These are phyloP conservation scores for Annulohypoxylon stygium DNA, from an alignment of 495 filamentous ascomycete genomes.

Conservation along the genomic window DNA sequence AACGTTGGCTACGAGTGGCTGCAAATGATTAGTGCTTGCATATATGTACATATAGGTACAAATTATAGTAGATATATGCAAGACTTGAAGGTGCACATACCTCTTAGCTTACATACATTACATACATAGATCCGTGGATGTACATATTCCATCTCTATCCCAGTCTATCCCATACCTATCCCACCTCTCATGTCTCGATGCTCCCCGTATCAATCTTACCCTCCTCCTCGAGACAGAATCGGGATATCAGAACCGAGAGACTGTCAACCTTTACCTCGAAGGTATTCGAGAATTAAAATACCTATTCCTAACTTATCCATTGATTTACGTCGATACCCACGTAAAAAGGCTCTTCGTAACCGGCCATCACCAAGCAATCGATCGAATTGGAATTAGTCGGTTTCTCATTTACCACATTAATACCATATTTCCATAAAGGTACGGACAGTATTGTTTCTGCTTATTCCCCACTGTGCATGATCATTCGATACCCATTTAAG, in stretches of 20 bases:
- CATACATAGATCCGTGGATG: background rate
- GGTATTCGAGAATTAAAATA: slow-evolving; percentile 6
- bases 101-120: slow-evolving; percentile 3
- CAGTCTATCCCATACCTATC: slow-evolving; percentile 1
- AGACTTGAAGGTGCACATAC: slow-evolving; percentile 14
- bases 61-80: background rate
- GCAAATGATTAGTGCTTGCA: background rate
- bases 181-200: slow-evolving; percentile 39
- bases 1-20: background rate
- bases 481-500: slow-evolving; percentile 45
- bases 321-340: slow-evolving; percentile 8
- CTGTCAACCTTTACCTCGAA: slow-evolving; percentile 3
- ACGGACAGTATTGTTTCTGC: slow-evolving; percentile 34
- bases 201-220: slow-evolving; percentile 30
- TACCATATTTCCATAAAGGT: slow-evolving; percentile 31
- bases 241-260: slow-evolving; percentile 26
- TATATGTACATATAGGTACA: background rate
- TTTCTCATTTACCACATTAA: background rate
- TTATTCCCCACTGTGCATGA: slow-evolving; percentile 44
- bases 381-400: slow-evolving; percentile 16
- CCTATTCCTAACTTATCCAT: slow-evolving; percentile 12
- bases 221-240: slow-evolving; percentile 31
- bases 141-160: slow-evolving; percentile 16
- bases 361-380: slow-evolving; percentile 11
- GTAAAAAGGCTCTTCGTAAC: slow-evolving; percentile 8